Evolutionary conservation across 2,329 filamentous ascomycete species (phyloP).

Genomic region (Colletotrichum lentis): DNA sequence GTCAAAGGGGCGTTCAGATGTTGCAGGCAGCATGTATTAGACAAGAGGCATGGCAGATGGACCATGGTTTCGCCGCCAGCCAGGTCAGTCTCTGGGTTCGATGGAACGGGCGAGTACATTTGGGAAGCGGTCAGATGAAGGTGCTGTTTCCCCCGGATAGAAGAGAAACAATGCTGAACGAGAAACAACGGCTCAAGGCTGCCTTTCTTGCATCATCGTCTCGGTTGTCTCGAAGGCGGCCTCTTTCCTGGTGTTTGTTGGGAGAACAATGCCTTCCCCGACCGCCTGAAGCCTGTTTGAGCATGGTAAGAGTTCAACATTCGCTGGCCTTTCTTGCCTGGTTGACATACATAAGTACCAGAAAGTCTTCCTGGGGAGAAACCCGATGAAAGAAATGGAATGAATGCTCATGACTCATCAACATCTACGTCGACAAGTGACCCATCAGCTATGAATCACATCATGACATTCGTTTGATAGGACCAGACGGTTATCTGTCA

Average conservation of each 20-base stretch:
- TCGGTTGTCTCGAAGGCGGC: too few relatives aligned
- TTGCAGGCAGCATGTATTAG: not conserved
- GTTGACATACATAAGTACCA: too few relatives aligned
- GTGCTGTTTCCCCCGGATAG: not conserved
- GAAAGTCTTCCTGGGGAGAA: not conserved
- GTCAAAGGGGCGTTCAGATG: not conserved
- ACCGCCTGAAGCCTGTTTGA: too few relatives aligned
- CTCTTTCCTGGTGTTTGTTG: not conserved
- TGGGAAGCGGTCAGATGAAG: too few relatives aligned
- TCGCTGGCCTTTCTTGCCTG: not conserved
- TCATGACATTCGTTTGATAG: too few relatives aligned
- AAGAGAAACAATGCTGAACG: too few relatives aligned
- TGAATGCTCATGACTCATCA: too few relatives aligned
- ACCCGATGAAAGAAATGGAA: not conserved
- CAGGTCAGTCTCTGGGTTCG: not conserved
- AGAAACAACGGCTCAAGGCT: too few relatives aligned
- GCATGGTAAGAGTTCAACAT: not conserved
- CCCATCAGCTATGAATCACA: not conserved
- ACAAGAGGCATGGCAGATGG: too few relatives aligned
- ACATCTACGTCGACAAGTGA: too few relatives aligned
- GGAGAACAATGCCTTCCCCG: not conserved
- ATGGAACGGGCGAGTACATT: too few relatives aligned
- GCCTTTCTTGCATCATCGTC: not conserved
- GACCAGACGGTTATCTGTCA: slow-evolving; percentile 51
- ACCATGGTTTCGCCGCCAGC: too few relatives aligned